These are phyloP conservation scores for Musa acuminata DNA, from an alignment of 176 grass and related monocot genomes.

Conservation along the genomic window DNA sequence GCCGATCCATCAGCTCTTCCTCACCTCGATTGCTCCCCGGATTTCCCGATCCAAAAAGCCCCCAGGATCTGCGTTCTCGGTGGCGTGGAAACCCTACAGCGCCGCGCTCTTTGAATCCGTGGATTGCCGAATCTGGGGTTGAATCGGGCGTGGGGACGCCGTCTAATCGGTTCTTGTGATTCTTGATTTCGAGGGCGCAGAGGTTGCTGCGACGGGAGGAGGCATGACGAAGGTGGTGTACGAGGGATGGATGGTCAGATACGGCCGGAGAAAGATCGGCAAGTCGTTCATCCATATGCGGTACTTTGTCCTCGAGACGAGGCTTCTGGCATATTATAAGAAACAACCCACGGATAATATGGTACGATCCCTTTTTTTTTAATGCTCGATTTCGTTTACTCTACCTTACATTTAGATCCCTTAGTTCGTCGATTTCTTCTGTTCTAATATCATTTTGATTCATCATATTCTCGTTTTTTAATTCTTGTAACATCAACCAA, in stretches of 20 bases:
- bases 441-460: background rate
- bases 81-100: background rate
- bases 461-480: background rate
- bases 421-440: background rate
- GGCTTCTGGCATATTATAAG: slow-evolving; percentile 71
- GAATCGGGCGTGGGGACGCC: background rate
- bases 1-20: background rate
- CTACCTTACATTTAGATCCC: too few relatives aligned
- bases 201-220: slow-evolving; percentile 3
- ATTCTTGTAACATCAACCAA: too few relatives aligned
- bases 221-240: slow-evolving; percentile 26
- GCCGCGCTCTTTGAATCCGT: background rate
- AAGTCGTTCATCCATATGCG: slow-evolving; percentile 66
- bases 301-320: slow-evolving; percentile 70
- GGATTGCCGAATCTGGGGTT: background rate
- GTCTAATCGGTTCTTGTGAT: background rate
- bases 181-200: background rate
- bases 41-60: background rate
- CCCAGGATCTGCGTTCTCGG: background rate
- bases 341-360: slow-evolving; percentile 71
- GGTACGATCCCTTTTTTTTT: slow-evolving; percentile 23
- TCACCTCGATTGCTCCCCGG: background rate
- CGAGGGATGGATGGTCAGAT: slow-evolving; percentile 82
- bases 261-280: slow-evolving; percentile 80
- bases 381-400: too few relatives aligned